phyloP scores from a whole-genome alignment of 2,329 filamentous ascomycete species.

The Aschersonia sp. region DNA sequence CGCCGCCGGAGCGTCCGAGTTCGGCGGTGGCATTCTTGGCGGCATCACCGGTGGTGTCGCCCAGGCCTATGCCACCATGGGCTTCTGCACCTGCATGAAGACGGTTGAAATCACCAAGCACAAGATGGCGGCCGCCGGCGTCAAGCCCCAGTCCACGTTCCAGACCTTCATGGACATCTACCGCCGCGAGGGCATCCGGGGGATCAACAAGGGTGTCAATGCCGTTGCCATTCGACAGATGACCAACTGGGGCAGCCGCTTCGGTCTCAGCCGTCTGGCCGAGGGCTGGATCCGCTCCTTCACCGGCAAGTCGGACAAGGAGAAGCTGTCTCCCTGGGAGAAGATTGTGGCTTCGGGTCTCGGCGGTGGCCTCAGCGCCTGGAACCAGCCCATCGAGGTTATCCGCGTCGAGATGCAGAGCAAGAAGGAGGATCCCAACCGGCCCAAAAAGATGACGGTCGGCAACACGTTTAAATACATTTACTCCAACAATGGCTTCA shows the following conservation, averaged over 20 bases:
- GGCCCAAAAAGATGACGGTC: constrained; percentile 97
- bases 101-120: constrained; percentile 99
- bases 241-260: constrained; percentile 97
- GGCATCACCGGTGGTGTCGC: constrained; percentile 91
- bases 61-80: constrained; percentile 98
- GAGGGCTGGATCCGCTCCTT: constrained; percentile 72
- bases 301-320: constrained; percentile 64
- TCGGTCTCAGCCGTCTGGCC: constrained; percentile 82
- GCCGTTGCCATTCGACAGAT: constrained; percentile 97
- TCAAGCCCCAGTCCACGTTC: constrained; percentile 81
- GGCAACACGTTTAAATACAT: constrained; percentile 78
- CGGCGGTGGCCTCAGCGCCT: constrained; percentile 88
- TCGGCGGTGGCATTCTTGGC: constrained; percentile 75
- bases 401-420: constrained; percentile 99
- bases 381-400: constrained; percentile 99
- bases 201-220: constrained; percentile 98
- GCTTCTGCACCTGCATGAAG: constrained; percentile 99
- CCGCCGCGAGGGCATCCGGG: constrained; percentile 78
- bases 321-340: constrained; percentile 67
- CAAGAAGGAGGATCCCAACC: constrained; percentile 94
- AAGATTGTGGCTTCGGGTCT: constrained; percentile 79
- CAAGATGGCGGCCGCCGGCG: constrained; percentile 74
- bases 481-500: constrained; percentile 74
- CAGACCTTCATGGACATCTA: constrained; percentile 96
- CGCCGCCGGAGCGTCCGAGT: constrained; percentile 68